A percentile compares a stretch with the other conserved stretches of the same genome.
Conservation (phyloP, 257 asterid genomes). For the Solanum etuberosum region DNA sequence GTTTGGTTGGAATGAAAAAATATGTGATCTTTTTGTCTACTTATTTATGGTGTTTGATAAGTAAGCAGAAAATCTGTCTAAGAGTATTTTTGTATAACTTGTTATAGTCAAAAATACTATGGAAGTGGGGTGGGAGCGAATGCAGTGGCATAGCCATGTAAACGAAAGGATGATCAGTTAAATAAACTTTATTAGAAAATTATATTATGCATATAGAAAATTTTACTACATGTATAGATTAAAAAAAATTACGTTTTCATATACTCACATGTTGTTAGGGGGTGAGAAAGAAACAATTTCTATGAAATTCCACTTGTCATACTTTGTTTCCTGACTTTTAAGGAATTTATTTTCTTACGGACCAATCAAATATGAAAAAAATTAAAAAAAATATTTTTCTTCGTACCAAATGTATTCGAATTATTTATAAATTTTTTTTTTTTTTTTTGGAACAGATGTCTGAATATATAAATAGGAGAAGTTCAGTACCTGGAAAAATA, state of each 20-base stretch:
- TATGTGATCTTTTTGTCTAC: no score
- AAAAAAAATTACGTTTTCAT: no score
- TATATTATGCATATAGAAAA: no score
- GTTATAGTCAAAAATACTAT: no score
- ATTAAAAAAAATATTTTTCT: not conserved
- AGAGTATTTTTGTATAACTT: no score
- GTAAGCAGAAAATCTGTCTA: not conserved
- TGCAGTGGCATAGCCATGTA: not conserved
- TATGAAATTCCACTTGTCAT: not conserved
- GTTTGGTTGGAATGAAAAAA: not conserved
- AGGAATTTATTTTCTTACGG: not conserved
- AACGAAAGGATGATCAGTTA: not conserved
- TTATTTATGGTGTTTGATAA: not conserved
- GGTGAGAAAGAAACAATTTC: not conserved
- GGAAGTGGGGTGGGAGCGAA: not conserved
- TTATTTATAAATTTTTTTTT: not conserved
- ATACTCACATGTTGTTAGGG: no score
- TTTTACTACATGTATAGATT: no score
- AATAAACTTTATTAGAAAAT: no score
- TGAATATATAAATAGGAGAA: conserved; percentile 54
- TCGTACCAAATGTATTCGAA: not conserved
- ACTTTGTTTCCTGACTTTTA: not conserved
- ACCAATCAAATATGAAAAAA: not conserved
- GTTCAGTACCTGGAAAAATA: conserved; percentile 69
- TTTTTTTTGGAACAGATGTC: conserved; percentile 49